Conservation (phyloP, 305 asterid species). For the Fraxinus dipetala region DNA sequence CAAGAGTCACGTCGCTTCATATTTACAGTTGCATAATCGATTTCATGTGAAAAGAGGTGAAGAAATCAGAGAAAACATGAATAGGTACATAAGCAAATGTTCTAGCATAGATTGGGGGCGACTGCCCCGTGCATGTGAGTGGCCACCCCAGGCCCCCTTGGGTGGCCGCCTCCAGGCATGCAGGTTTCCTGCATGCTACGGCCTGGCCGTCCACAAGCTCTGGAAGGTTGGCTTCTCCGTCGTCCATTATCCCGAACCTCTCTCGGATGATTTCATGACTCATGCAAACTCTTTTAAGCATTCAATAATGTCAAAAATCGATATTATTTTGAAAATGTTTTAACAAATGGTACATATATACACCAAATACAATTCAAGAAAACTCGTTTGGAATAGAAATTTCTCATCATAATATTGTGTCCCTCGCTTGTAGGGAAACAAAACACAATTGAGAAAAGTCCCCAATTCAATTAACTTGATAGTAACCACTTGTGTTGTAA, state of each 20-base stretch:
- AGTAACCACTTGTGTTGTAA: not conserved
- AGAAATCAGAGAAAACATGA: too few species aligned
- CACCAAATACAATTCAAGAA: not conserved
- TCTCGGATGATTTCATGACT: not conserved
- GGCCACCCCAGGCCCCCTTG: too few species aligned
- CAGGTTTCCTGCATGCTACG: too few species aligned
- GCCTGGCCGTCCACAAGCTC: not conserved
- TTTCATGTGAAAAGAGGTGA: not conserved
- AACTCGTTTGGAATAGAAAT: not conserved
- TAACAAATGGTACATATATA: not conserved
- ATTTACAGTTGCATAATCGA: not conserved
- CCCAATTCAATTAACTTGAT: not conserved
- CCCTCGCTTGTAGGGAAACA: not conserved
- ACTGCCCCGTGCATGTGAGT: not conserved
- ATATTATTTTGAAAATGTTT: too few species aligned
- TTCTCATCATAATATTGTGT: not conserved
- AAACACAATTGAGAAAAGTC: not conserved
- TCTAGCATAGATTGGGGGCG: not conserved
- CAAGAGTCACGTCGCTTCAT: not conserved
- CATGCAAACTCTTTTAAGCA: not conserved
- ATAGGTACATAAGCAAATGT: not conserved
- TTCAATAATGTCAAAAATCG: not conserved
- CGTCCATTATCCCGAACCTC: not conserved
- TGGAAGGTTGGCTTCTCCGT: not conserved
- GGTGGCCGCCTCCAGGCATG: not conserved